phyloP scores from a whole-genome alignment of 352 stramenopile genomes.

The Albugo laibachii region DNA sequence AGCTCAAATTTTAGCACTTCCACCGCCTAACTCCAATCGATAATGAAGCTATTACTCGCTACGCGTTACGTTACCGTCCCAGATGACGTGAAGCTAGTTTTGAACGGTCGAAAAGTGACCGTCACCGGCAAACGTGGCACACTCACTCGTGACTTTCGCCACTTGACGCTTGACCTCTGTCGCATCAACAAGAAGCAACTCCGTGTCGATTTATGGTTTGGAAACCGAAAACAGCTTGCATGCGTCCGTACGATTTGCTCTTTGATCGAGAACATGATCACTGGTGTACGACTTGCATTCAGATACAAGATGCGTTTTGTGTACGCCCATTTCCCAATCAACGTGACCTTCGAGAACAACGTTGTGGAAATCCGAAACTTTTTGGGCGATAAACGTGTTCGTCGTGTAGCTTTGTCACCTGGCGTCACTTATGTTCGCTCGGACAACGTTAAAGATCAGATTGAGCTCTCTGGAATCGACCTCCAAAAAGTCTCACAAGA shows the following conservation, averaged over 20 bases:
- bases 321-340: conserved; percentile 99
- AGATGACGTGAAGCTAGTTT: conserved; percentile 83
- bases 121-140: conserved; percentile 91
- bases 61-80: conserved; percentile 88
- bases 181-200: conserved; percentile 83
- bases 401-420: conserved; percentile 83
- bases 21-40: conserved; percentile 11
- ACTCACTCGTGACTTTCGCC: conserved; percentile 92
- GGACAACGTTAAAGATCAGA: conserved; percentile 97
- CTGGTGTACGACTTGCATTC: conserved; percentile 94
- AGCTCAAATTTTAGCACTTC: not conserved
- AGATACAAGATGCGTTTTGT: conserved; percentile 99
- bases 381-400: conserved; percentile 97
- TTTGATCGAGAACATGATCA: conserved; percentile 99
- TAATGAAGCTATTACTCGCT: conserved; percentile 81
- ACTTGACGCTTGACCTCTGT: conserved; percentile 92
- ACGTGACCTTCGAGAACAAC: conserved; percentile 89
- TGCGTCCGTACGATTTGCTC: conserved; percentile 96
- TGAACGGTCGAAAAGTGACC: conserved; percentile 90
- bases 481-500: conserved; percentile 92
- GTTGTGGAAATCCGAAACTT: conserved; percentile 99
- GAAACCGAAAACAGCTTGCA: conserved; percentile 95
- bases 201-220: conserved; percentile 97
- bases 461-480: conserved; percentile 96
- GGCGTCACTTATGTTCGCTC: conserved; percentile 91